Percentiles rank a stretch among this genome's conserved stretches.
These are phyloP conservation scores for Strobilomyces echinocephalus DNA, from an alignment of 768 basidiomycete species.

Conservation along the genomic window DNA sequence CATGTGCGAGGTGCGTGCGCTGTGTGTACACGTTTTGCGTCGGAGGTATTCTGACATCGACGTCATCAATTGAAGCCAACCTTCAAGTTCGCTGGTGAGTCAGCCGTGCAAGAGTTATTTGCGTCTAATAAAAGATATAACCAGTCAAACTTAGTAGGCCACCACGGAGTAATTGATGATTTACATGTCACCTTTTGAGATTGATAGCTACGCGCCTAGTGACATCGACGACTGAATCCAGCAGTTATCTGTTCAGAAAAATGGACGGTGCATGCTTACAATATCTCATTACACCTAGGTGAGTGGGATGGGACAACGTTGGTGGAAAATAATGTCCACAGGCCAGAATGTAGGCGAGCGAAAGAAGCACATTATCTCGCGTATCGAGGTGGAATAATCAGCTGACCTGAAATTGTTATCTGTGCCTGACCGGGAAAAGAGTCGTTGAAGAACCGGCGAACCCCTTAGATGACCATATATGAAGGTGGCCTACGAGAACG, in stretches of 20 bases:
- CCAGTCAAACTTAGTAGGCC: background rate
- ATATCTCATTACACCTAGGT: background rate
- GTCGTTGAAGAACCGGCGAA: background rate
- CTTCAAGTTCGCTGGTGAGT: background rate
- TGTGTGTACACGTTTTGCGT: background rate
- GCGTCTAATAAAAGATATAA: background rate
- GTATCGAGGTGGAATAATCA: background rate
- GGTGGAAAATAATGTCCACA: background rate
- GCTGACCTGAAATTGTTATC: constrained; percentile 1
- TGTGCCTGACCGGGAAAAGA: background rate
- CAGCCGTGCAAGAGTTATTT: background rate
- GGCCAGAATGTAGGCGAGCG: constrained; percentile 4
- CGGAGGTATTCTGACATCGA: background rate
- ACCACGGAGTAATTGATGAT: background rate
- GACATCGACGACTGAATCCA: background rate
- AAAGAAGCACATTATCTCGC: constrained; percentile 2
- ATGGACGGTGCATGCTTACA: background rate
- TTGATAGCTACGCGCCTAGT: background rate
- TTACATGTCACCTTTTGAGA: background rate
- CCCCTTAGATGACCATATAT: background rate
- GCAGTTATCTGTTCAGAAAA: background rate
- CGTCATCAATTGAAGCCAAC: background rate
- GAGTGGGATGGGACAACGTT: background rate
- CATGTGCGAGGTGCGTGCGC: background rate
- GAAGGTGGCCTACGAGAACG: too few species aligned